Evolutionary conservation across 306 rosid species (phyloP), one percentile per base, ranked within the genome.

Genomic region (Rosa chinensis): DNA sequence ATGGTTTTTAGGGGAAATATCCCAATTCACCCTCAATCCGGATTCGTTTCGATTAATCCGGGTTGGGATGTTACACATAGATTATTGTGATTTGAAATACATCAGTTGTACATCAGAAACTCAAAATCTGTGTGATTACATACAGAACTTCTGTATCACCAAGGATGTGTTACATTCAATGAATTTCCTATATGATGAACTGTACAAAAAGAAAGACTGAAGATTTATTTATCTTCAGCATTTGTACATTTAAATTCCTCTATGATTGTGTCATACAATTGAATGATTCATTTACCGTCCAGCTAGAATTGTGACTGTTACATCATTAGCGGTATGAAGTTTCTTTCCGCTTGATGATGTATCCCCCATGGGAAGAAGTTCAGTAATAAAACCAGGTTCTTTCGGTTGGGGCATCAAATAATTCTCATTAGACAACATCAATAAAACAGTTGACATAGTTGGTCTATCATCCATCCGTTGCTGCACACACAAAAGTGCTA

Each of bases 401-500:
- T 70, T 76, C 0, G 84, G 80, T 50, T 76, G 72, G 17, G 82
- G 79, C 44, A 85, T 20, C 40, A 32, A 4, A 52, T 52, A 59
- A 50, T 73, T 76, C 42, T 82, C 86, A 48, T 61, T 59, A 20
- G 78, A 81, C 61, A 85, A 76, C 82, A 82, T 79, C 17, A 52
- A 56, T 17, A 76, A 56, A 10, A 85, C 88, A 20, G 84, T 53
- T 23, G 82, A 66, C 86, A 79, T 85, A 0, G 58, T 72, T 61
- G 86, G 86, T 10, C 88, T 76, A 32, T 82, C 88, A 37, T 82
- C 86, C 1, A 59, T 45, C 6, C 68, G 45, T n/a, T 79, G 78
- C 59, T 89, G 91, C 7, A 89, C 88, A 43, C 96, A 89, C 35
- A 90, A 72, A 40, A 92, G 89, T 13, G 91, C 94, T 53, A 89